phyloP scores from a whole-genome alignment of 345 rosid species.

The Draba incana region DNA sequence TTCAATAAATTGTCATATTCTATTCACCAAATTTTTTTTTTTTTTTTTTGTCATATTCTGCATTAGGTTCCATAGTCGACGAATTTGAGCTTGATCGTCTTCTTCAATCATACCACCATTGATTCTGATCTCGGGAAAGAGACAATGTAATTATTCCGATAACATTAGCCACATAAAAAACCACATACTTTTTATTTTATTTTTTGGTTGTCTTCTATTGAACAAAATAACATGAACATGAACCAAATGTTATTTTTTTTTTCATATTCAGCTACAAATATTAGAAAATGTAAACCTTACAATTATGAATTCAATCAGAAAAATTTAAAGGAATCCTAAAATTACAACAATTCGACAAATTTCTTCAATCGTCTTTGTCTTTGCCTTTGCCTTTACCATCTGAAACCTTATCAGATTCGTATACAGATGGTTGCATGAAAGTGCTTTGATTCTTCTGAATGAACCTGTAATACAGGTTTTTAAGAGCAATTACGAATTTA shows the following conservation, averaged over 20 bases:
- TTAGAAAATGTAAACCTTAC: not conserved
- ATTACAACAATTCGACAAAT: constrained; percentile 35
- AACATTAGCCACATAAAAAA: constrained; percentile 40
- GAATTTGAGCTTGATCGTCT: too few relatives aligned
- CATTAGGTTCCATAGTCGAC: too few relatives aligned
- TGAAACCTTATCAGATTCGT: constrained; percentile 53
- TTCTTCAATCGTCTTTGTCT: constrained; percentile 64
- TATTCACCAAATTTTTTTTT: too few relatives aligned
- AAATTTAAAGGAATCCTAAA: constrained; percentile 34
- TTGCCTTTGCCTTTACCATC: constrained; percentile 78
- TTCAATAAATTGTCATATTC: too few relatives aligned
- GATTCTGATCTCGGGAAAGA: too few relatives aligned
- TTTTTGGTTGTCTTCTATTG: not conserved
- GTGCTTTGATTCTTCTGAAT: constrained; percentile 89
- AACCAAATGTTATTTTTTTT: not conserved
- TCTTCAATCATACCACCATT: too few relatives aligned
- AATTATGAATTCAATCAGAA: constrained; percentile 19
- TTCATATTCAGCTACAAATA: constrained; percentile 19
- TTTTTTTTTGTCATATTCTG: too few relatives aligned
- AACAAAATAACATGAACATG: not conserved
- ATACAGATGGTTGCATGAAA: constrained; percentile 66
- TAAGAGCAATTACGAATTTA: constrained; percentile 5
- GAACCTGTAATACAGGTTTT: constrained; percentile 52
- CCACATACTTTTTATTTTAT: not conserved
- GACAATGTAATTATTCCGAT: not conserved